Conservation (phyloP, 345 rosid genomes). For the Eucalyptus microcorys region DNA sequence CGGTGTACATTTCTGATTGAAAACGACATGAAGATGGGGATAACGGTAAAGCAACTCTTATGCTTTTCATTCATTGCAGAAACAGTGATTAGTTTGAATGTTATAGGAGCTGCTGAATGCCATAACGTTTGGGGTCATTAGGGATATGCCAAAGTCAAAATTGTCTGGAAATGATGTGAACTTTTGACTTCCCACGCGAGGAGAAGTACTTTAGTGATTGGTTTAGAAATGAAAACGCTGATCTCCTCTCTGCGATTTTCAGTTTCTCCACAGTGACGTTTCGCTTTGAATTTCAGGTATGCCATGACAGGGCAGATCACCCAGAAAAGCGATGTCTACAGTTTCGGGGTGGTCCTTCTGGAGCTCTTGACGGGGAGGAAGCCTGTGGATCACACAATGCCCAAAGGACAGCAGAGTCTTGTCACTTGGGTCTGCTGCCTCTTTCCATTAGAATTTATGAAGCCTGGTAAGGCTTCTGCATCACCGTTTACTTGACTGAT, state of each 20-base stretch:
- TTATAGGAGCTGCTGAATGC: background rate
- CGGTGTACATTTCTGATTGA: background rate
- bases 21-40: background rate
- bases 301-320: conserved; percentile 99
- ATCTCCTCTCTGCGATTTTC: background rate
- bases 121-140: background rate
- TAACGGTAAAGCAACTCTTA: background rate
- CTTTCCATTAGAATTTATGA: background rate
- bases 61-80: background rate
- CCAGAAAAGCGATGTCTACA: conserved; percentile 95
- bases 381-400: conserved; percentile 99
- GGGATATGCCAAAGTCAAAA: background rate
- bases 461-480: background rate
- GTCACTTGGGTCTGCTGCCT: conserved; percentile 75
- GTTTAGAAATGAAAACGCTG: background rate
- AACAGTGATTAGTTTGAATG: background rate
- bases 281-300: conserved; percentile 32
- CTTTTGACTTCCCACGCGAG: background rate
- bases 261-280: background rate
- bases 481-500: background rate
- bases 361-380: conserved; percentile 95
- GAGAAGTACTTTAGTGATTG: background rate
- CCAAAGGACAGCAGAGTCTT: conserved; percentile 98
- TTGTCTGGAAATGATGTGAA: background rate
- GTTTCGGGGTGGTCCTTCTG: conserved; percentile 97